Percentiles rank a stretch among this genome's conserved stretches.
phyloP scores from a whole-genome alignment of 176 grass and related monocot species.

The Elaeis guineensis region DNA sequence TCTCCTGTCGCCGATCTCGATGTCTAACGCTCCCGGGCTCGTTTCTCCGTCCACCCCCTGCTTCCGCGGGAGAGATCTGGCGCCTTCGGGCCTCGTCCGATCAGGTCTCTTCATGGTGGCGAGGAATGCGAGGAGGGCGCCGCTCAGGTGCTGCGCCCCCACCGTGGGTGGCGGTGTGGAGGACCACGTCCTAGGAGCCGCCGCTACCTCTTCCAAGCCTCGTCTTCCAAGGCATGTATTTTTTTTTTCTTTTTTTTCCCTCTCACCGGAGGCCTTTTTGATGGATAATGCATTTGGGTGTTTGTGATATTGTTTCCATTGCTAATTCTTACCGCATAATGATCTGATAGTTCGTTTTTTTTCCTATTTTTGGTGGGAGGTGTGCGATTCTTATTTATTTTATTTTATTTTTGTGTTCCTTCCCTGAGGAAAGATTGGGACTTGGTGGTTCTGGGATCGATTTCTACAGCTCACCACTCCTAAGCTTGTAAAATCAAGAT shows the following conservation, averaged over 20 bases:
- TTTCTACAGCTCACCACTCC: too few species aligned
- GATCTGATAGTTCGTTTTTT: too few species aligned
- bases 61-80: neutral
- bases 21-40: conserved; percentile 11
- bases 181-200: conserved; percentile 11
- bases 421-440: too few species aligned
- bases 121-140: conserved; percentile 4
- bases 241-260: neutral
- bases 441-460: too few species aligned
- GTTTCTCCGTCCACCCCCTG: conserved; percentile 6
- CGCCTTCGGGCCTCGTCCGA: conserved; percentile 10
- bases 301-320: neutral
- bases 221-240: conserved; percentile 24
- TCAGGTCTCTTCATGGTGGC: conserved; percentile 3
- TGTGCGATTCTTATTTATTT: too few species aligned
- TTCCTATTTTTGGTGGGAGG: too few species aligned
- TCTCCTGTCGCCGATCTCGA: neutral
- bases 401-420: too few species aligned
- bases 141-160: conserved; percentile 14
- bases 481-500: too few species aligned
- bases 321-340: too few species aligned
- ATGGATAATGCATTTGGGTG: neutral
- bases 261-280: too few species aligned
- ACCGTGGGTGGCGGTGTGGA: conserved; percentile 16
- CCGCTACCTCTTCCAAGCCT: conserved; percentile 4